phyloP scores from a whole-genome alignment of 176 grass and related monocot genomes.

The Bolboschoenus planiculmis region DNA sequence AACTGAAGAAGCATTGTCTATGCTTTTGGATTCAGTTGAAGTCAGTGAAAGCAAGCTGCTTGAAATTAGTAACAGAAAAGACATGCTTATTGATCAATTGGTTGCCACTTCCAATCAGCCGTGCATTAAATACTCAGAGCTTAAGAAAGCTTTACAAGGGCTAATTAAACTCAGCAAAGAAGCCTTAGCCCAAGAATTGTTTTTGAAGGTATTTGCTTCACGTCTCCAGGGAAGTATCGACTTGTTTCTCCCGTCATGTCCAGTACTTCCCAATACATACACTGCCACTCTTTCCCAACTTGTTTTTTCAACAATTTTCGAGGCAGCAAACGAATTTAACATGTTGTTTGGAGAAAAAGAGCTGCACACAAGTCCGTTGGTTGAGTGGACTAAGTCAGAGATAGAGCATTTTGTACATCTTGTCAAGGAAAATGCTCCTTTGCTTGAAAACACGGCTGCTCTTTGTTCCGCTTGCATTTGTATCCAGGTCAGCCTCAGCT shows the following conservation, averaged over 20 bases:
- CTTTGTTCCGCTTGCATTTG: conserved; percentile 20
- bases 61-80: conserved; percentile 26
- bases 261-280: conserved; percentile 11
- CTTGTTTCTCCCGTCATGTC: conserved; percentile 4
- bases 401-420: neutral
- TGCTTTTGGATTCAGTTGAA: neutral
- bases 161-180: conserved; percentile 6
- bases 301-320: neutral
- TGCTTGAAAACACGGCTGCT: neutral
- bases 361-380: neutral
- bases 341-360: conserved; percentile 11
- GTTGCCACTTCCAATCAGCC: neutral
- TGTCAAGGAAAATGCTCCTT: conserved; percentile 9
- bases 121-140: neutral
- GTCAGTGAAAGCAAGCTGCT: neutral
- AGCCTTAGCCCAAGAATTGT: conserved; percentile 3
- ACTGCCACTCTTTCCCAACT: conserved; percentile 9
- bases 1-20: conserved; percentile 20
- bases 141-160: conserved; percentile 14
- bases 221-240: neutral
- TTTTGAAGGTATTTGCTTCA: conserved; percentile 7
- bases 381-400: conserved; percentile 10
- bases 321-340: neutral
- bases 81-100: neutral
- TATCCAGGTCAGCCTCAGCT: conserved; percentile 1